phyloP scores from a whole-genome alignment of 306 rosid genomes.

The Fragaria ananassa region DNA sequence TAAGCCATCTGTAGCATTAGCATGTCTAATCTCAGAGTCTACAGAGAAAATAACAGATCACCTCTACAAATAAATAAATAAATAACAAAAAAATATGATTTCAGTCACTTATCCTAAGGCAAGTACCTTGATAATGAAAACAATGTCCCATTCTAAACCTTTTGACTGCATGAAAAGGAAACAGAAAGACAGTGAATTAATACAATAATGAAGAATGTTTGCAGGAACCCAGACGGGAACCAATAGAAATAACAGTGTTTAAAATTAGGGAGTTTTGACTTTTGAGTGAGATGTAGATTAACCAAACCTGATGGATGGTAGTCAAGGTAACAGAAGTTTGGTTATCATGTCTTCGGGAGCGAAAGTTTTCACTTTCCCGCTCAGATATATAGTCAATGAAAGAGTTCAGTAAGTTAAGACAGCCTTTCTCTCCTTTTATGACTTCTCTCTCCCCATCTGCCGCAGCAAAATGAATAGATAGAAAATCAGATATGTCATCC shows the following conservation, averaged over 20 bases:
- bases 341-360: slow-evolving; percentile 63
- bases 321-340: slow-evolving; percentile 76
- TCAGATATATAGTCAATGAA: slow-evolving; percentile 68
- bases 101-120: background rate
- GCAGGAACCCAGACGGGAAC: background rate
- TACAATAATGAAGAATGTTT: background rate
- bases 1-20: background rate
- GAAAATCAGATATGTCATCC: slow-evolving; percentile 83
- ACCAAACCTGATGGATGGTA: slow-evolving; percentile 88
- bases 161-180: slow-evolving; percentile 63
- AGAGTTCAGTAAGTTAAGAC: slow-evolving; percentile 48
- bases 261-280: background rate
- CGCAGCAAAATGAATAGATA: slow-evolving; percentile 51
- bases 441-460: slow-evolving; percentile 41
- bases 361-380: slow-evolving; percentile 78
- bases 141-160: slow-evolving; percentile 97
- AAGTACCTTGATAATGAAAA: slow-evolving; percentile 89
- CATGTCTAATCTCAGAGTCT: background rate
- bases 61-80: background rate
- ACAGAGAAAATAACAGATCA: background rate
- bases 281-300: background rate
- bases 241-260: background rate
- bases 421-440: slow-evolving; percentile 49
- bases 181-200: slow-evolving; percentile 2
- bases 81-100: background rate